A percentile compares a stretch with the other conserved stretches of the same genome.
Conservation (phyloP, 1,284 basidiomycete species). For the Coniophora puteana region DNA sequence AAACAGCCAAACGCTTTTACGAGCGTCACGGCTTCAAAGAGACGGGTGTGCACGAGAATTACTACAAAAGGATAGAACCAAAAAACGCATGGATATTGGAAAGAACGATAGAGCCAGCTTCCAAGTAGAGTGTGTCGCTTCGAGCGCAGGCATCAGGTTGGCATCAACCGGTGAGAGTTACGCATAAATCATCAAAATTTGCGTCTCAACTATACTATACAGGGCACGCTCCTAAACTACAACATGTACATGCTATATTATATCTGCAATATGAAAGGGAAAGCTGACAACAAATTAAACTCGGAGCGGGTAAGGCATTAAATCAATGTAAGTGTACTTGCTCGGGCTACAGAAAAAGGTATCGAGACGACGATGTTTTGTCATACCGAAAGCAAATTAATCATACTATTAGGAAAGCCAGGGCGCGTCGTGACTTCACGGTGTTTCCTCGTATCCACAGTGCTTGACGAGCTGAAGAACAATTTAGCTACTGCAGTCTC, state of each 20-base stretch:
- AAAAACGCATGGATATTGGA: constrained; percentile 80
- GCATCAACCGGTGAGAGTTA: constrained; percentile 9
- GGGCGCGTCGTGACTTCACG: constrained; percentile 15
- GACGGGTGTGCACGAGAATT: constrained; percentile 57
- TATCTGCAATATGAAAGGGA: constrained; percentile 4
- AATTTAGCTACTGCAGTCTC: constrained; percentile 16
- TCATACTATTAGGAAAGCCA: constrained; percentile 14
- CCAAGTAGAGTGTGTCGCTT: no score
- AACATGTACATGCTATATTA: constrained; percentile 5
- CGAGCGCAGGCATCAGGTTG: constrained; percentile 20
- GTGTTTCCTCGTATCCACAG: constrained; percentile 64
- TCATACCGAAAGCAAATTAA: constrained; percentile 1
- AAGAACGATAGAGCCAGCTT: constrained; percentile 33
- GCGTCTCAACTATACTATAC: constrained; percentile 15
- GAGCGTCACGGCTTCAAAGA: constrained; percentile 73
- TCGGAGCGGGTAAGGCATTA: no score
- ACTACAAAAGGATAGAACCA: constrained; percentile 81
- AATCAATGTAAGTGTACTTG: no score
- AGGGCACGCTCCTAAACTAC: no score
- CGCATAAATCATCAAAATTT: constrained; percentile 12
- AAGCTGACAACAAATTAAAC: no score
- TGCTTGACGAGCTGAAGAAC: constrained; percentile 63
- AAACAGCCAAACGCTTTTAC: constrained; percentile 71
- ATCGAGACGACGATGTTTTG: constrained; percentile 5
- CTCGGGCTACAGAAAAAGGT: constrained; percentile 3